Conservation (phyloP, 148 eudicot genomes). For the Pouteria glomerata region DNA sequence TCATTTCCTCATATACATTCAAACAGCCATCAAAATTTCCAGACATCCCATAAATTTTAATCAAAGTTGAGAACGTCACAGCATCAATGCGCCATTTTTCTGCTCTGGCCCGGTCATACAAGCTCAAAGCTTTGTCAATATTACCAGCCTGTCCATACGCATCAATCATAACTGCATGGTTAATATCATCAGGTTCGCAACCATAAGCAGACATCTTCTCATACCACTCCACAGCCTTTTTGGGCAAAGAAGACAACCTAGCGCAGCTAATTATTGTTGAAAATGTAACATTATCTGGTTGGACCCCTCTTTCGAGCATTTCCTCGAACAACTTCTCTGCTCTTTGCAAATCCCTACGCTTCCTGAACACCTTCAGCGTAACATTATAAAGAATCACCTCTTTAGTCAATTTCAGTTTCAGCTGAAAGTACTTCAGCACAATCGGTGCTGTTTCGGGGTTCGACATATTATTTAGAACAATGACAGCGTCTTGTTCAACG, state of each 20-base stretch:
- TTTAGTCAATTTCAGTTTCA: constrained; percentile 21
- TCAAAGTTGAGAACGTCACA: constrained; percentile 62
- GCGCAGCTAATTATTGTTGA: constrained; percentile 81
- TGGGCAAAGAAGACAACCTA: constrained; percentile 49
- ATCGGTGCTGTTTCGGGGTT: constrained; percentile 44
- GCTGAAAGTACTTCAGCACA: constrained; percentile 39
- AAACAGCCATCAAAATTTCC: constrained; percentile 91
- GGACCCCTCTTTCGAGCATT: constrained; percentile 55
- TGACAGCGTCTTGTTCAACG: constrained; percentile 67
- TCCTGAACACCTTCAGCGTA: constrained; percentile 68
- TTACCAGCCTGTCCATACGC: constrained; percentile 67
- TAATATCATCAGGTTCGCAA: constrained; percentile 63
- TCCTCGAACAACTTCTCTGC: constrained; percentile 69
- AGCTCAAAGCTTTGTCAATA: constrained; percentile 53
- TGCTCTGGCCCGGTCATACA: constrained; percentile 75
- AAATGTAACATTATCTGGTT: constrained; percentile 77
- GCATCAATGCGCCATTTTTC: constrained; percentile 72
- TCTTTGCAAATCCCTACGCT: constrained; percentile 46
- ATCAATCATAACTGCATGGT: constrained; percentile 80
- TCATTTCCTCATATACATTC: constrained; percentile 92
- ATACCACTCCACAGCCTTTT: constrained; percentile 76
- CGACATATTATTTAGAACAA: constrained; percentile 54
- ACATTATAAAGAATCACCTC: constrained; percentile 68
- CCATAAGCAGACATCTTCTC: constrained; percentile 66
- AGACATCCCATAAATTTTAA: constrained; percentile 55